These are phyloP conservation scores for Closterium sp. DNA, from an alignment of 139 green algal species.

Conservation along the genomic window DNA sequence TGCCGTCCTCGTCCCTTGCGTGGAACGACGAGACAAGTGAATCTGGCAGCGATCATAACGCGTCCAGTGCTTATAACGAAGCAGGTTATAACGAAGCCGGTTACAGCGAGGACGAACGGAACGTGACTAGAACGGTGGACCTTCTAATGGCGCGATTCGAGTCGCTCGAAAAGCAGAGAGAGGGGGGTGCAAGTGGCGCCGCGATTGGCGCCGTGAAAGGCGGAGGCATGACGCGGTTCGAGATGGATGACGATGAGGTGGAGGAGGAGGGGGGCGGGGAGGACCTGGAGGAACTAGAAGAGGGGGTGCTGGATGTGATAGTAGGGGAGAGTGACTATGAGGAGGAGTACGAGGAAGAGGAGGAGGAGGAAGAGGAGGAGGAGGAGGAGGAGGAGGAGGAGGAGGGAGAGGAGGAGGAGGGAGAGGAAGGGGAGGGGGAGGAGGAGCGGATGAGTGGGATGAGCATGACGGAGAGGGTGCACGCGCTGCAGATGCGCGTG, in stretches of 20 bases:
- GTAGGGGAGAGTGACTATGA: slow-evolving; percentile 18
- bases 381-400: not conserved
- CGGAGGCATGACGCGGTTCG: not conserved
- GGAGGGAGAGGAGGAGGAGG: not conserved
- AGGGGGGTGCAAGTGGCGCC: not conserved
- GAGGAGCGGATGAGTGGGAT: not conserved
- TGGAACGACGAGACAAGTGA: not conserved
- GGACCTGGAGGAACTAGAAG: not conserved
- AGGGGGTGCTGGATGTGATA: slow-evolving; percentile 4
- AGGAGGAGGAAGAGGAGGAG: not conserved
- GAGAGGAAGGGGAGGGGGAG: not conserved
- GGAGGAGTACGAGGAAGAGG: slow-evolving; percentile 1
- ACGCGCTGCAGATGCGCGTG: slow-evolving; percentile 15
- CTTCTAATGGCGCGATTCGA: not conserved
- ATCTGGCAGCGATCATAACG: not conserved
- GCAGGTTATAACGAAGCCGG: not conserved
- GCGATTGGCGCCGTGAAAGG: not conserved
- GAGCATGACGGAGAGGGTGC: slow-evolving; percentile 28
- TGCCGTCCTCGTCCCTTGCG: too few species aligned
- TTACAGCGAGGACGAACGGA: not conserved
- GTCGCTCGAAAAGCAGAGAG: not conserved
- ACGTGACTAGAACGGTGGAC: not conserved
- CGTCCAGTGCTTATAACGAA: not conserved
- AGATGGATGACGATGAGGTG: slow-evolving; percentile 10
- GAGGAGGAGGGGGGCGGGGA: not conserved